Evolutionary conservation across 2,329 filamentous ascomycete species (phyloP).

Genomic region (Huntiella moniliformis): DNA sequence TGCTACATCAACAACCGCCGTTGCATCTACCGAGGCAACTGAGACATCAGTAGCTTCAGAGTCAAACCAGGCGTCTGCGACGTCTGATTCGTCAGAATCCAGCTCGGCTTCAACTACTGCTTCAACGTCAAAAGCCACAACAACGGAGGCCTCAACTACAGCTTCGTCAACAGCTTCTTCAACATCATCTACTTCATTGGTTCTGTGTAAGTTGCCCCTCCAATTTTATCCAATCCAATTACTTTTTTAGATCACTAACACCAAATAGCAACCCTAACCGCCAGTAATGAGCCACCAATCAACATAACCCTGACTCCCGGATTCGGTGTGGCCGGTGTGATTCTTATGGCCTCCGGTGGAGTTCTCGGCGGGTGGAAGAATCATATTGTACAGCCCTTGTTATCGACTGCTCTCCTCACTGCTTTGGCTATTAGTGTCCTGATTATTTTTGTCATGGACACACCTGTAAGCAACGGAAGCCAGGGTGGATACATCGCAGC

Average conservation of each 20-base stretch:
- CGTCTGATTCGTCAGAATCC: neutral
- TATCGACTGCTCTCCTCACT: conserved; percentile 58
- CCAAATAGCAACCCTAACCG: too few relatives aligned
- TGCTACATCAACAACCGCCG: conserved; percentile 6
- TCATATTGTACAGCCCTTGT: conserved; percentile 57
- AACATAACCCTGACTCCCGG: conserved; percentile 60
- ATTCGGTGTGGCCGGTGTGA: conserved; percentile 56
- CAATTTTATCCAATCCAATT: too few relatives aligned
- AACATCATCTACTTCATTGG: neutral
- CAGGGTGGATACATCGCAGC: conserved; percentile 81
- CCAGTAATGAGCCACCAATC: conserved; percentile 31
- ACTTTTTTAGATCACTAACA: neutral
- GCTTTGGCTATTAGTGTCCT: conserved; percentile 61
- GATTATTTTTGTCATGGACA: conserved; percentile 73
- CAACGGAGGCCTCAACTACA: too few relatives aligned
- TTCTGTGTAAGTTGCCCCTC: too few relatives aligned
- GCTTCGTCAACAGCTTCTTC: neutral
- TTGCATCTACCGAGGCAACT: neutral
- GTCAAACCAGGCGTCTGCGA: neutral
- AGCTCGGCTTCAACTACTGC: too few relatives aligned
- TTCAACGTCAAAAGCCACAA: too few relatives aligned
- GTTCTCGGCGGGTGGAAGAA: conserved; percentile 60
- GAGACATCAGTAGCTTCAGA: neutral
- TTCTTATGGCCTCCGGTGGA: conserved; percentile 56
- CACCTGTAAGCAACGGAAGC: conserved; percentile 53